These are phyloP conservation scores for Ophiocordyceps camponoti-rufipedis DNA, from an alignment of 2,329 filamentous ascomycete species.

Conservation along the genomic window DNA sequence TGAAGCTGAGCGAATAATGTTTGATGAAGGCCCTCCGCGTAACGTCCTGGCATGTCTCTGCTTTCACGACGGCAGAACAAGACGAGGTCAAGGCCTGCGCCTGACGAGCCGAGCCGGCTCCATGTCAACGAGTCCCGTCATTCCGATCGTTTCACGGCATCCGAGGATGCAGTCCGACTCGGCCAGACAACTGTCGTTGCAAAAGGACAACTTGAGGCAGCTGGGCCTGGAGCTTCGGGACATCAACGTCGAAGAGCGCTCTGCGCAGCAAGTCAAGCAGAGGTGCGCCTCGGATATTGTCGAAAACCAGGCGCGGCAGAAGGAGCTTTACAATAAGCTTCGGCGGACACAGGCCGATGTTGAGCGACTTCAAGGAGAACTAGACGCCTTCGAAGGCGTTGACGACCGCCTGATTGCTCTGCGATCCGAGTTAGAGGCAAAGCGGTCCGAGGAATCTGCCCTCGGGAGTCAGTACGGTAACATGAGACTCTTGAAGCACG, in stretches of 20 bases:
- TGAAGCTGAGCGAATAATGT: conserved; percentile 53
- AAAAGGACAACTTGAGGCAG: conserved; percentile 30
- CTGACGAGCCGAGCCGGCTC: conserved; percentile 26
- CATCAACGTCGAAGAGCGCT: conserved; percentile 28
- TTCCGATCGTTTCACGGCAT: conserved; percentile 25
- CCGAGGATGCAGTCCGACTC: conserved; percentile 69
- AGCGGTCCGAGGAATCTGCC: conserved; percentile 27
- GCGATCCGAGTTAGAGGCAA: conserved; percentile 35
- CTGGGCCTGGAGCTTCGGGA: conserved; percentile 35
- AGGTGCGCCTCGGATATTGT: conserved; percentile 26
- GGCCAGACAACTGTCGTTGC: conserved; percentile 42
- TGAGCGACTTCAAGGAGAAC: conserved; percentile 29
- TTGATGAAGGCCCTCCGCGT: conserved; percentile 35
- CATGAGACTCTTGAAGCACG: conserved; percentile 27
- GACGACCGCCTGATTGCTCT: conserved; percentile 47
- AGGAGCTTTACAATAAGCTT: conserved; percentile 28
- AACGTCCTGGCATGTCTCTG: conserved; percentile 62
- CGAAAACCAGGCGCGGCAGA: conserved; percentile 20
- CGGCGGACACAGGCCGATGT: conserved; percentile 45
- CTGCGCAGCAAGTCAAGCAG: conserved; percentile 27
- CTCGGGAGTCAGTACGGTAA: conserved; percentile 37
- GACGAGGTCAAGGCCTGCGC: conserved; percentile 39
- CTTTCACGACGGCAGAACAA: conserved; percentile 37
- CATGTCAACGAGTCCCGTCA: conserved; percentile 22
- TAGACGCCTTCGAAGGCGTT: conserved; percentile 49